These are phyloP conservation scores for Suillus cothurnatus DNA, from an alignment of 768 basidiomycete species.

Conservation along the genomic window DNA sequence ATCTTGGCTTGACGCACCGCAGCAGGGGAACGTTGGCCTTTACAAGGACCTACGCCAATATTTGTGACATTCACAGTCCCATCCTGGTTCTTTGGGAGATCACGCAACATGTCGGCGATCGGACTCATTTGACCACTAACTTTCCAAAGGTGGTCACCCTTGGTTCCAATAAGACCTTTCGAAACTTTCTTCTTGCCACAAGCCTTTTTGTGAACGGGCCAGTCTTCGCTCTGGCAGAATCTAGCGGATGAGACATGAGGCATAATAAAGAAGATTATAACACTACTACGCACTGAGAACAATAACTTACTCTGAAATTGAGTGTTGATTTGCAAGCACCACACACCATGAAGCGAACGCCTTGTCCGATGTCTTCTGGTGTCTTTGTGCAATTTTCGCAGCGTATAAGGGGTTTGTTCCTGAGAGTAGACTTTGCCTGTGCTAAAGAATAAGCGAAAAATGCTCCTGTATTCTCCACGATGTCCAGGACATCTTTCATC, in stretches of 20 bases:
- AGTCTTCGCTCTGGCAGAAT: constrained; percentile 20
- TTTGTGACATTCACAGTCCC: background rate
- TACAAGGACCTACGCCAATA: constrained; percentile 14
- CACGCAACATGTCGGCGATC: constrained; percentile 3
- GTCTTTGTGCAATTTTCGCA: constrained; percentile 22
- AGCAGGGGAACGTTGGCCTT: constrained; percentile 16
- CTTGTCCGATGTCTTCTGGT: constrained; percentile 17
- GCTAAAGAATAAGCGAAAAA: background rate
- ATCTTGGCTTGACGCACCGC: constrained; percentile 22
- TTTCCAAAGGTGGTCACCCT: constrained; percentile 16
- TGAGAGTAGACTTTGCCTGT: background rate
- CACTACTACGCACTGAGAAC: constrained; percentile 13
- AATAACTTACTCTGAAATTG: constrained; percentile 20
- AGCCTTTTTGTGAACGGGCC: constrained; percentile 17
- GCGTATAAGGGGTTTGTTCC: constrained; percentile 19
- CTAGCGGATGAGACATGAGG: constrained; percentile 6
- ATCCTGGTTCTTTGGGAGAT: background rate
- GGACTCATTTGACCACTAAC: background rate
- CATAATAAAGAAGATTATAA: background rate
- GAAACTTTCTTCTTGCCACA: constrained; percentile 22
- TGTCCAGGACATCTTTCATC: constrained; percentile 3
- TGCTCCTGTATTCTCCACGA: constrained; percentile 2
- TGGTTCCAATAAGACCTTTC: constrained; percentile 23
- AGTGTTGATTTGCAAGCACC: constrained; percentile 21
- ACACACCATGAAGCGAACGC: constrained; percentile 24